Percentiles rank a stretch among this genome's conserved stretches.
These are phyloP conservation scores for Mycena vitilis DNA, from an alignment of 768 basidiomycete genomes.

Conservation along the genomic window DNA sequence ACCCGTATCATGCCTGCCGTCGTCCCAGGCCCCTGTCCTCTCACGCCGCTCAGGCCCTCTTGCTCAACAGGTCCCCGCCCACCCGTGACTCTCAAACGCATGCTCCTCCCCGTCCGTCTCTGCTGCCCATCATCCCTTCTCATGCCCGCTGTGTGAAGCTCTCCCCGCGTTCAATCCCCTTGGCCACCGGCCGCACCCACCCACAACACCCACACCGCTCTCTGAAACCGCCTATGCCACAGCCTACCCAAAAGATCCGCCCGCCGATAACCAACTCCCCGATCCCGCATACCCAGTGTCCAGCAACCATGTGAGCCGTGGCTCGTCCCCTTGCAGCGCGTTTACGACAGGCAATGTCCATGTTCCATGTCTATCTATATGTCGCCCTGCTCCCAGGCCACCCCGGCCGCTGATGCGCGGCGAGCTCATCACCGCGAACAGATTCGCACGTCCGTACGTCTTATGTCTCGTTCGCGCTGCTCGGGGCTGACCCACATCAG, in stretches of 20 bases:
- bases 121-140: constrained; percentile 16
- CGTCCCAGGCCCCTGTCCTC: constrained; percentile 7
- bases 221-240: constrained; percentile 2
- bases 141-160: constrained; percentile 18
- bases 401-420: constrained; percentile 16
- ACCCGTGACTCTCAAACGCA: constrained; percentile 18
- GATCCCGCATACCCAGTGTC: neutral
- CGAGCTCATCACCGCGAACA: constrained; percentile 13
- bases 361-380: constrained; percentile 17
- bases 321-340: constrained; percentile 5
- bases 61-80: constrained; percentile 23
- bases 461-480: constrained; percentile 26
- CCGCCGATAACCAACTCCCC: neutral
- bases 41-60: constrained; percentile 23
- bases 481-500: constrained; percentile 6
- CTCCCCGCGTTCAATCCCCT: constrained; percentile 1
- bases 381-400: constrained; percentile 5
- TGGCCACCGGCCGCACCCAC: constrained; percentile 1
- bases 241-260: constrained; percentile 17
- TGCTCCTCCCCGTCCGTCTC: constrained; percentile 8
- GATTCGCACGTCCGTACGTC: neutral
- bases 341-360: neutral
- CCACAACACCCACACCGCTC: neutral
- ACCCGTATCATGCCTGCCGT: constrained; percentile 14
- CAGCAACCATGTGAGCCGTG: neutral